Evolutionary conservation across 805 yeast species (phyloP).

Genomic region (Debaryomyces hansenii): DNA sequence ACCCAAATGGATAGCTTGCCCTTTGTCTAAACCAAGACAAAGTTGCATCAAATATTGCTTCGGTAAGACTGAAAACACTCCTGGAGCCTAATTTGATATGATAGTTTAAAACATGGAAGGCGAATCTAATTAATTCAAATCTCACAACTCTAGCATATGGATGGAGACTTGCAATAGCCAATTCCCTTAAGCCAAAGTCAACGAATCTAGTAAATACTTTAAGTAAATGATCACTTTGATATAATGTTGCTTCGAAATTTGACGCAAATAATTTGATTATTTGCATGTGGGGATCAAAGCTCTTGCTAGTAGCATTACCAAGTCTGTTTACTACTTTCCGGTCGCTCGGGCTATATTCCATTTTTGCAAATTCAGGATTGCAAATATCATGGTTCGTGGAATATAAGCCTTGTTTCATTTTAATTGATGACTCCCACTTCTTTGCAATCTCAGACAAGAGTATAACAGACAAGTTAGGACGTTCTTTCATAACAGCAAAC

Average conservation of each 20-base stretch:
- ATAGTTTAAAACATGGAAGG: slow-evolving; percentile 60
- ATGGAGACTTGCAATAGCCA: slow-evolving; percentile 68
- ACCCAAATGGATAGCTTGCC: slow-evolving; percentile 78
- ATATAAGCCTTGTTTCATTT: slow-evolving; percentile 62
- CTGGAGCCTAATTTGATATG: slow-evolving; percentile 53
- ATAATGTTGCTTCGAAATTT: slow-evolving; percentile 75
- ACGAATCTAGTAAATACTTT: slow-evolving; percentile 66
- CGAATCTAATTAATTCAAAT: slow-evolving; percentile 69
- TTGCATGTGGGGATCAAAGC: slow-evolving; percentile 65
- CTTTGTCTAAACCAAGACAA: slow-evolving; percentile 75
- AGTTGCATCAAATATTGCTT: slow-evolving; percentile 60
- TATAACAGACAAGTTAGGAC: slow-evolving; percentile 55
- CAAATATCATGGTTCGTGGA: slow-evolving; percentile 52
- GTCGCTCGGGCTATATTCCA: slow-evolving; percentile 91
- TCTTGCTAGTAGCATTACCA: slow-evolving; percentile 48
- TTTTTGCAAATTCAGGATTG: slow-evolving; percentile 62
- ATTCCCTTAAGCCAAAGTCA: slow-evolving; percentile 52
- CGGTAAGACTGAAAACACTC: slow-evolving; percentile 45
- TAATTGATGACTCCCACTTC: slow-evolving; percentile 68
- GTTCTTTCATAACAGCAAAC: slow-evolving; percentile 73
- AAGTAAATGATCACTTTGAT: slow-evolving; percentile 68
- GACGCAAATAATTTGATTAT: slow-evolving; percentile 70
- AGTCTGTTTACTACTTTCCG: slow-evolving; percentile 54
- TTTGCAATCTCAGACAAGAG: slow-evolving; percentile 67
- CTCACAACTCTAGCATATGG: slow-evolving; percentile 77